These are phyloP conservation scores for bread wheat (Triticum aestivum) DNA, from an alignment of 176 grass and related monocot genomes.

Conservation along the genomic window DNA sequence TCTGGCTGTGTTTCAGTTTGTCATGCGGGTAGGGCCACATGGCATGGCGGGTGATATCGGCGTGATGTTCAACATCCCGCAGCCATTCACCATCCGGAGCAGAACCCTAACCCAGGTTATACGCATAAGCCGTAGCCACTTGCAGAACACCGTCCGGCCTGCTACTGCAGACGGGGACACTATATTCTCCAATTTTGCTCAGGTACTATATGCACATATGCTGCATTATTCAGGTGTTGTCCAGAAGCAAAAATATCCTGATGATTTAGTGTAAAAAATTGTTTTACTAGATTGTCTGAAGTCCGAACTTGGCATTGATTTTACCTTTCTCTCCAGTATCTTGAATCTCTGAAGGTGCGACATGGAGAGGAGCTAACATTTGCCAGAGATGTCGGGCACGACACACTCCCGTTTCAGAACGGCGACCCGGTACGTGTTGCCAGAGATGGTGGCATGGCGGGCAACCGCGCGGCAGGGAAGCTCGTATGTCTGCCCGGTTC, in stretches of 20 bases:
- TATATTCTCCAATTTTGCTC: constrained; percentile 17
- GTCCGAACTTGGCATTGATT: neutral
- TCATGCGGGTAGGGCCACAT: constrained; percentile 29
- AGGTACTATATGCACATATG: neutral
- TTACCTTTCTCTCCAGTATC: neutral
- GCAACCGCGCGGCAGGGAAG: constrained; percentile 1
- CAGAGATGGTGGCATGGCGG: neutral
- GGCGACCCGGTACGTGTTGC: neutral
- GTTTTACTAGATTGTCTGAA: neutral
- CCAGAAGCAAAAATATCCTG: neutral
- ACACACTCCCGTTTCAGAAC: neutral
- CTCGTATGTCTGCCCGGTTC: constrained; percentile 31
- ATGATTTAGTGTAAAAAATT: neutral
- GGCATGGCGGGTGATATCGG: constrained; percentile 59
- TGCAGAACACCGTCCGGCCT: constrained; percentile 31
- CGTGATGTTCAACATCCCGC: constrained; percentile 53
- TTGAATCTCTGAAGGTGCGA: constrained; percentile 21
- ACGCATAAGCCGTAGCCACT: constrained; percentile 38
- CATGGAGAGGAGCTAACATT: neutral
- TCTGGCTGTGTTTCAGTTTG: neutral
- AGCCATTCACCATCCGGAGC: constrained; percentile 56
- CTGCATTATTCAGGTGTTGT: neutral
- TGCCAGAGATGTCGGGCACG: neutral
- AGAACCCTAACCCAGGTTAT: constrained; percentile 42
- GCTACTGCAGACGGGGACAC: constrained; percentile 28